Evolutionary conservation across 768 basidiomycete species (phyloP).

Genomic region (Trametes maxima): DNA sequence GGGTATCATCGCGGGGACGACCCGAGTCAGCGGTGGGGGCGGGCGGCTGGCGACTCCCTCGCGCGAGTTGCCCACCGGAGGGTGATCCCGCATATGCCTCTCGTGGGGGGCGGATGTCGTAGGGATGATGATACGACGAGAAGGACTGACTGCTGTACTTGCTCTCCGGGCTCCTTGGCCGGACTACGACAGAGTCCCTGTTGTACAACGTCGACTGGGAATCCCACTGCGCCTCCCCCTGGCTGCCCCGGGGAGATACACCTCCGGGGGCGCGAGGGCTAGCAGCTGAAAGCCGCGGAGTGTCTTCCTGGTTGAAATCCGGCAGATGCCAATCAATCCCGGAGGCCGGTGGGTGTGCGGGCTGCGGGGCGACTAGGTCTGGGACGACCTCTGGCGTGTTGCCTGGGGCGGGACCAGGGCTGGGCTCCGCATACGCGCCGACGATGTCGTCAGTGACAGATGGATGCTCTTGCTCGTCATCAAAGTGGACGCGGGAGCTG

Average conservation of each 20-base stretch:
- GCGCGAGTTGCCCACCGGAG: constrained; percentile 48
- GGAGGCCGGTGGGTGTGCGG: background rate
- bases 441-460: constrained; percentile 16
- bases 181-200: background rate
- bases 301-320: constrained; percentile 3
- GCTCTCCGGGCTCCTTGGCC: constrained; percentile 23
- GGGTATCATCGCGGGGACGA: constrained; percentile 4
- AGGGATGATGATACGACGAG: constrained; percentile 61
- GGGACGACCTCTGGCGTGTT: background rate
- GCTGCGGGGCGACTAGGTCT: constrained; percentile 10
- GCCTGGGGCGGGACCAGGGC: background rate
- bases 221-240: constrained; percentile 16
- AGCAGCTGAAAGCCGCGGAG: background rate
- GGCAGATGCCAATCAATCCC: constrained; percentile 8
- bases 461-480: constrained; percentile 7
- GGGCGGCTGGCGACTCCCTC: constrained; percentile 34
- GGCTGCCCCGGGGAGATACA: constrained; percentile 22
- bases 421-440: background rate
- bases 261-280: background rate
- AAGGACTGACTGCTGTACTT: constrained; percentile 47
- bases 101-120: constrained; percentile 59
- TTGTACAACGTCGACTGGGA: constrained; percentile 43
- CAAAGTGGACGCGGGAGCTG: constrained; percentile 17
- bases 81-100: constrained; percentile 36
- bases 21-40: too few species aligned